Conservation (phyloP, 2,329 filamentous ascomycete genomes). For the Aspergillus brasiliensis region DNA sequence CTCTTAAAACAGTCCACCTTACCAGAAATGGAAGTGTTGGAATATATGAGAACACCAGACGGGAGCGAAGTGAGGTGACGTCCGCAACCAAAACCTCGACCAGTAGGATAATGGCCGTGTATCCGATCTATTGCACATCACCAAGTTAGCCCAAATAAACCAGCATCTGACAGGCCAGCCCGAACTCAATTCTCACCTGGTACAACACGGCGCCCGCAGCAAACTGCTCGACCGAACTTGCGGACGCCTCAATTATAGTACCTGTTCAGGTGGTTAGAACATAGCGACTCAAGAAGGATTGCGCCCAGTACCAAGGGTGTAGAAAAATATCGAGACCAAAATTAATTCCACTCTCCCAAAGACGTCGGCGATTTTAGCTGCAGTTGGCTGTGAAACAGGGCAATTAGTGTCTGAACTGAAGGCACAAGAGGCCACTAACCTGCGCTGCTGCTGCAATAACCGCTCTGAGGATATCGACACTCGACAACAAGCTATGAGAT, state of each 20-base stretch:
- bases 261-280: slow-evolving; percentile 28
- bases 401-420: not conserved
- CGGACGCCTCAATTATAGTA: slow-evolving; percentile 59
- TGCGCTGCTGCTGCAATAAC: slow-evolving; percentile 63
- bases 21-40: slow-evolving; percentile 60
- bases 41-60: slow-evolving; percentile 67
- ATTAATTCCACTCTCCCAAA: slow-evolving; percentile 65
- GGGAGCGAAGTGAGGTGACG: slow-evolving; percentile 63
- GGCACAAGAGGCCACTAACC: slow-evolving; percentile 26
- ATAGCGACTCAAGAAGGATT: not conserved
- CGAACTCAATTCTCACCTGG: slow-evolving; percentile 40
- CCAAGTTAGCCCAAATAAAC: not conserved
- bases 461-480: slow-evolving; percentile 60
- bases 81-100: slow-evolving; percentile 67
- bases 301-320: slow-evolving; percentile 48
- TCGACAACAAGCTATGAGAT: slow-evolving; percentile 59
- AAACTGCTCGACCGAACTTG: slow-evolving; percentile 55
- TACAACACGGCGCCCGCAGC: slow-evolving; percentile 62
- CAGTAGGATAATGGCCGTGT: slow-evolving; percentile 62
- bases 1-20: slow-evolving; percentile 9
- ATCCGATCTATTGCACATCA: slow-evolving; percentile 52
- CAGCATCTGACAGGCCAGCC: too few species aligned
- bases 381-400: slow-evolving; percentile 50
- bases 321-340: slow-evolving; percentile 58
- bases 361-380: slow-evolving; percentile 64